A percentile compares a stretch with the other conserved stretches of the same genome.
Conservation (phyloP, 108 stramenopile genomes). For the Schizochytrium sp. region DNA sequence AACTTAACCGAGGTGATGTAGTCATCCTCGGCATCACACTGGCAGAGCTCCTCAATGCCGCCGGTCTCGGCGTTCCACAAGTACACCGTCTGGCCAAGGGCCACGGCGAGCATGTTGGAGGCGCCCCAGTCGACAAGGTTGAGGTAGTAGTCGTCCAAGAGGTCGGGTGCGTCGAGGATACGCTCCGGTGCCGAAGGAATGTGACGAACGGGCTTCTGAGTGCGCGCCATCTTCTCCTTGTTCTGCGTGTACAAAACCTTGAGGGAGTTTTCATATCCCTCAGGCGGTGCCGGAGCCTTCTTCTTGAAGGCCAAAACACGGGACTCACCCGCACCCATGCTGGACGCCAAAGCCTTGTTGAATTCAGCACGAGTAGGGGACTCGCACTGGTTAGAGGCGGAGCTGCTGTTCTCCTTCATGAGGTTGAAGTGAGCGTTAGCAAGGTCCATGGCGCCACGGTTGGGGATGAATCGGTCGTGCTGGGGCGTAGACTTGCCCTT, state of each 20-base stretch:
- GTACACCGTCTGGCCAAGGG: constrained; percentile 95
- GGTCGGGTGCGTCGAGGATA: constrained; percentile 97
- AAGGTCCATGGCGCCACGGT: constrained; percentile 72
- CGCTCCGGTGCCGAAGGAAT: constrained; percentile 95
- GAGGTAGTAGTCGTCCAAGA: constrained; percentile 98
- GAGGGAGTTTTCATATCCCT: constrained; percentile 94
- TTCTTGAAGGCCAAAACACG: constrained; percentile 91
- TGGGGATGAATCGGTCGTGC: constrained; percentile 77
- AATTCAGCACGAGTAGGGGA: constrained; percentile 60
- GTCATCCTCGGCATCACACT: constrained; percentile 85
- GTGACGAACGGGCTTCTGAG: constrained; percentile 81
- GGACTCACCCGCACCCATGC: constrained; percentile 46
- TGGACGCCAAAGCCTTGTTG: constrained; percentile 64
- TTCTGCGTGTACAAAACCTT: constrained; percentile 89
- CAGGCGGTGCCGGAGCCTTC: constrained; percentile 94
- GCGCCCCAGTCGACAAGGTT: constrained; percentile 94
- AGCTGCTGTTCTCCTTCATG: constrained; percentile 54
- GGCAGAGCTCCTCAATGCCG: constrained; percentile 89
- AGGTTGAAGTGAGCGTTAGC: constrained; percentile 64
- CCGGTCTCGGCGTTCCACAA: constrained; percentile 97
- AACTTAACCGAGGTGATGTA: constrained; percentile 96
- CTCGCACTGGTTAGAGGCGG: constrained; percentile 64
- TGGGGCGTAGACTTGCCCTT: constrained; percentile 58
- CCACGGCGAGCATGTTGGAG: constrained; percentile 94
- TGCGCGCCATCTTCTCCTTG: constrained; percentile 78